Conservation (phyloP, 305 asterid species). For the Lippia alba region DNA sequence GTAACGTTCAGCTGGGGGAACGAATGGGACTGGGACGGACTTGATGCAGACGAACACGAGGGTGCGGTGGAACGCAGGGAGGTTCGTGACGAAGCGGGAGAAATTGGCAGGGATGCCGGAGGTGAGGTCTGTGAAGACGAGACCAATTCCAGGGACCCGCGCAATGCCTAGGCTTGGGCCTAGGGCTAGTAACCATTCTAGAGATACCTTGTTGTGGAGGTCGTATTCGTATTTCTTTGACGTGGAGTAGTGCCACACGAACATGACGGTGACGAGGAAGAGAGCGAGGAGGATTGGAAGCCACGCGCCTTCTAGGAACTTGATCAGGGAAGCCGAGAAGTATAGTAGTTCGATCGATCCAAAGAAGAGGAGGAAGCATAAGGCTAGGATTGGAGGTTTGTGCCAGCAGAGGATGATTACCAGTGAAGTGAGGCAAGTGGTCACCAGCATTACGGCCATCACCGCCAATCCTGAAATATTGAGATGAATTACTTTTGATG, state of each 20-base stretch:
- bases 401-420: constrained; percentile 95
- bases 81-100: constrained; percentile 91
- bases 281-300: constrained; percentile 96
- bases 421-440: constrained; percentile 92
- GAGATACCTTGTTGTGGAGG: constrained; percentile 92
- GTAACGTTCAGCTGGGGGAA: constrained; percentile 82
- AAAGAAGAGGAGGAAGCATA: constrained; percentile 76
- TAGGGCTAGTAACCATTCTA: constrained; percentile 88
- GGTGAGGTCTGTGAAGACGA: constrained; percentile 89
- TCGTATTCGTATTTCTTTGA: constrained; percentile 84
- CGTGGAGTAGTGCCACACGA: constrained; percentile 92
- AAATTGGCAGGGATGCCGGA: constrained; percentile 96
- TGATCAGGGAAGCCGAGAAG: constrained; percentile 89
- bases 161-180: constrained; percentile 96
- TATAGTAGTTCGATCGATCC: constrained; percentile 88
- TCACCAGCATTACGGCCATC: constrained; percentile 97
- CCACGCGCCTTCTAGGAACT: constrained; percentile 98
- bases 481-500: neutral
- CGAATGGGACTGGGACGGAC: constrained; percentile 88
- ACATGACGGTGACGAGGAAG: constrained; percentile 89
- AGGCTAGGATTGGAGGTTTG: constrained; percentile 81
- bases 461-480: constrained; percentile 80
- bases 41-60: constrained; percentile 90
- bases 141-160: constrained; percentile 93
- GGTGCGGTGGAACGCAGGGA: constrained; percentile 91